These are phyloP conservation scores for Babesia caballi DNA, from an alignment of 169 alveolate genomes.

Conservation along the genomic window DNA sequence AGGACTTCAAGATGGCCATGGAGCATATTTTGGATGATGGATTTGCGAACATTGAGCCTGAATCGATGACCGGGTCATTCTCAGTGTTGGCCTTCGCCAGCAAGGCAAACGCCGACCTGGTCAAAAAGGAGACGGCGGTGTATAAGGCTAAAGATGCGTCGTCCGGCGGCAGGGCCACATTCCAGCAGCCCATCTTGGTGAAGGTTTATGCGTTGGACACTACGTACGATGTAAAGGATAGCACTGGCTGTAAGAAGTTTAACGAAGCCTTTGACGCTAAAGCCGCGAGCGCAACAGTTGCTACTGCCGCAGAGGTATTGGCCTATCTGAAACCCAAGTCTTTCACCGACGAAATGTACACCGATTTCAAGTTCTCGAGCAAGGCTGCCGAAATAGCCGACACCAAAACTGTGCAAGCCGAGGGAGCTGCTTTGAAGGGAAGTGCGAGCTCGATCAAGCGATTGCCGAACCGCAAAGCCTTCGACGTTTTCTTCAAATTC, in stretches of 20 bases:
- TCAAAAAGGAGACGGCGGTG: too few relatives aligned
- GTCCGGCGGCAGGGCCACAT: too few relatives aligned
- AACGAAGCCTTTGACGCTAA: too few relatives aligned
- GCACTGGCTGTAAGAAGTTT: too few relatives aligned
- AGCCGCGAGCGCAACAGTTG: too few relatives aligned
- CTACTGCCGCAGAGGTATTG: too few relatives aligned
- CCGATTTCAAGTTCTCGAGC: too few relatives aligned
- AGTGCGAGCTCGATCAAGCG: not conserved
- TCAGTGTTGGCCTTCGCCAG: not conserved
- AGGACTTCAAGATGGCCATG: not conserved
- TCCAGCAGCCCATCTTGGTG: not conserved
- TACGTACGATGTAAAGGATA: too few relatives aligned
- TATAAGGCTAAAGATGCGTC: too few relatives aligned
- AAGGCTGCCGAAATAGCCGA: not conserved
- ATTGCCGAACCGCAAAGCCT: not conserved
- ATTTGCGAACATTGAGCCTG: not conserved
- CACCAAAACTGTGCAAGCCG: not conserved
- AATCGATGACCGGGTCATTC: not conserved
- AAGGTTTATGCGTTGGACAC: not conserved
- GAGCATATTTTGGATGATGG: conserved; percentile 27
- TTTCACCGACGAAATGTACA: too few relatives aligned
- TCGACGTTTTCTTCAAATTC: conserved; percentile 5
- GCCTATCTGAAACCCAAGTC: too few relatives aligned
- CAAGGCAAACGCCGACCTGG: too few relatives aligned
- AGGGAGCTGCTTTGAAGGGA: not conserved